Evolutionary conservation across 805 yeast species (phyloP), one percentile per base, ranked within the genome.

Genomic region (Starmerella sirachaensis): DNA sequence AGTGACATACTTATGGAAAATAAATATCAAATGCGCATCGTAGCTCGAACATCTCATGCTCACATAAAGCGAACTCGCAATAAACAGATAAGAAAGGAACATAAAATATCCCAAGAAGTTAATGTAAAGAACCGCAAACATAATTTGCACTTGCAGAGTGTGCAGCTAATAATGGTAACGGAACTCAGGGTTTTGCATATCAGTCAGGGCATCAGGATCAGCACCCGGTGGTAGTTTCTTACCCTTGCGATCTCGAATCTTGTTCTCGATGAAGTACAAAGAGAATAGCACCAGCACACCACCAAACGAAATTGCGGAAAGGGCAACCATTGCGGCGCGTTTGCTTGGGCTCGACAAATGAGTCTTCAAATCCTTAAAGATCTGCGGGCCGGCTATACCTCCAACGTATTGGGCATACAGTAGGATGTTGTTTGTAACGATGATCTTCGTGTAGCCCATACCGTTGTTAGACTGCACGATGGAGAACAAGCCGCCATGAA

Each of bases 391-490:
- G 35, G 63, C 56, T 33, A 69, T 56, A 49, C 71, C 72, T 18
- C 78, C 78, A 6, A 61, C 66, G 52, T 73, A 66, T 53, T 65
- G 70, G 4, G 68, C 69, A 30, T 71, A 50, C 27, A 73, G 59
- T 41, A 58, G 52, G 18, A 65, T 46, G 3, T 70, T 65, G 50
- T 62, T 68, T 2, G 59, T 65, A 1, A 67, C 59, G 31, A 61
- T 55, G 51, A 70, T 71, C 57, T 73, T 74, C 8, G 78, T 71
- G 48, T 65, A 68, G 5, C 79, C 79, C 1, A 85, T 75, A 6
- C 70, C 69, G 31, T 64, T 62, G 46, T 71, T 71, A 3, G 70
- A 58, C 17, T 72, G 60, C 20, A 42, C 31, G 26, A 37, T 33
- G 8, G 46, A 38, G 20, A 68, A 30, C 16, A 46, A 14, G 1